Percentiles rank a stretch among this genome's conserved stretches.
Conservation (phyloP, 2,329 filamentous ascomycete species). For the Aspergillus phoenicis region DNA sequence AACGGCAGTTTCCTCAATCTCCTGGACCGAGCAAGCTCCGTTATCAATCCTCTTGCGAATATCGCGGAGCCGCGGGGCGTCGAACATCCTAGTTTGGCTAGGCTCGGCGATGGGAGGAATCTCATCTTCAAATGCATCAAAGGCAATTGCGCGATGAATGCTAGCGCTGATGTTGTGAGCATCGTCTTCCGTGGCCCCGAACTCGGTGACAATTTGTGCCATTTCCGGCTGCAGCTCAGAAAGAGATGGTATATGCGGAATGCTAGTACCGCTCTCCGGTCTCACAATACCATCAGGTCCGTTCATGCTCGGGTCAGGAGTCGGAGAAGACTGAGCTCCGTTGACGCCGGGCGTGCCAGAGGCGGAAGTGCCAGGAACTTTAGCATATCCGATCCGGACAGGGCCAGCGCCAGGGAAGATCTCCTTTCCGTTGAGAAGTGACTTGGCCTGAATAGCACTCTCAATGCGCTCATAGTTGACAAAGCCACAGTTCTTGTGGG, state of each 20-base stretch:
- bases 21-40: constrained; percentile 77
- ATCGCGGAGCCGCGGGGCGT: constrained; percentile 90
- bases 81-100: constrained; percentile 83
- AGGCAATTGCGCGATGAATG: constrained; percentile 77
- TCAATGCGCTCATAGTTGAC: constrained; percentile 95
- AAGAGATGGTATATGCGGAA: constrained; percentile 68
- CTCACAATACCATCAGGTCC: constrained; percentile 34
- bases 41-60: constrained; percentile 98
- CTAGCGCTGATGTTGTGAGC: constrained; percentile 69
- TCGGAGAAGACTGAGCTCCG: constrained; percentile 85
- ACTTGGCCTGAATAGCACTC: constrained; percentile 86
- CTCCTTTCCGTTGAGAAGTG: constrained; percentile 89
- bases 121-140: constrained; percentile 72
- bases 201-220: constrained; percentile 79
- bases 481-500: constrained; percentile 98
- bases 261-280: constrained; percentile 36
- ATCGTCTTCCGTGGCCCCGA: constrained; percentile 83
- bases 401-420: constrained; percentile 97
- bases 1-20: constrained; percentile 89
- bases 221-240: constrained; percentile 81
- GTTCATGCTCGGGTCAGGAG: constrained; percentile 74
- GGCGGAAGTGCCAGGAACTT: constrained; percentile 83
- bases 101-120: constrained; percentile 89
- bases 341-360: constrained; percentile 82
- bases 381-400: constrained; percentile 94